Percentiles rank a stretch among this genome's conserved stretches.
phyloP scores from a whole-genome alignment of 2,329 filamentous ascomycete species.

The Cadophora malorum region DNA sequence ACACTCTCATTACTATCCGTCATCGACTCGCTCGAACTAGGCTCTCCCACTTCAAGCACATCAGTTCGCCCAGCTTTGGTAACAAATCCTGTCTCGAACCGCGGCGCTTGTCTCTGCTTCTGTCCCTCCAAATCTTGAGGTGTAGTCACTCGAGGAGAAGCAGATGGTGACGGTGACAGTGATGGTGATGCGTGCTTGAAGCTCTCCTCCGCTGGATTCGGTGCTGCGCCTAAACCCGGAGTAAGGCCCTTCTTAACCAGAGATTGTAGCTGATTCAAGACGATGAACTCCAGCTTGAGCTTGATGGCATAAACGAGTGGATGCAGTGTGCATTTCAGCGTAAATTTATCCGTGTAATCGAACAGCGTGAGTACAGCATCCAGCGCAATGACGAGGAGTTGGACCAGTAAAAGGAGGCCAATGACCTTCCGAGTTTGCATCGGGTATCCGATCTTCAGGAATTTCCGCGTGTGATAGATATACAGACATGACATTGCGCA shows the following conservation, averaged over 20 bases:
- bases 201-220: neutral
- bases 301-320: constrained; percentile 18
- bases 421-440: constrained; percentile 16
- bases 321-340: constrained; percentile 13
- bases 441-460: constrained; percentile 18
- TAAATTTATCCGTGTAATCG: constrained; percentile 18
- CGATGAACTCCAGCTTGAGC: constrained; percentile 18
- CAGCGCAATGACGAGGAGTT: constrained; percentile 16
- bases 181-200: neutral
- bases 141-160: neutral
- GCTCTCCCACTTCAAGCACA: neutral
- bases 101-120: neutral
- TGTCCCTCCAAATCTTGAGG: neutral
- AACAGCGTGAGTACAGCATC: constrained; percentile 3
- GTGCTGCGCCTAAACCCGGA: constrained; percentile 12
- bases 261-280: constrained; percentile 12
- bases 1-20: constrained; percentile 11
- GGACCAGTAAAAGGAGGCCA: constrained; percentile 5
- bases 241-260: constrained; percentile 11
- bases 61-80: constrained; percentile 9
- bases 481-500: constrained; percentile 6
- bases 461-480: constrained; percentile 16
- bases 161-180: neutral
- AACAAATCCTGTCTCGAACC: constrained; percentile 16
- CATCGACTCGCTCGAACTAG: constrained; percentile 4